phyloP scores from a whole-genome alignment of 1,284 basidiomycete species.

The Entoloma clypeatum region DNA sequence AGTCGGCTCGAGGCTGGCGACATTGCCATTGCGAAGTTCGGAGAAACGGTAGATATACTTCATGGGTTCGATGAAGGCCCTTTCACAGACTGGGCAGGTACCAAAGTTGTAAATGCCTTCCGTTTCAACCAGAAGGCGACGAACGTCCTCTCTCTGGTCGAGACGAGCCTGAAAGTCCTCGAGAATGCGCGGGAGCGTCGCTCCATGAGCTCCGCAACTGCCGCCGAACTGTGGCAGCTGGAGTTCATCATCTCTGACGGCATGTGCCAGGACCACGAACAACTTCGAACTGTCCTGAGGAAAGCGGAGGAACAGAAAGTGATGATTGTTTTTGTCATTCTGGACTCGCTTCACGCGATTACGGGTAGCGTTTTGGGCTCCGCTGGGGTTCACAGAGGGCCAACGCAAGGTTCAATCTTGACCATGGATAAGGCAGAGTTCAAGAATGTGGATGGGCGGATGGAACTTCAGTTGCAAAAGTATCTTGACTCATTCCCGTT shows the following conservation, averaged over 20 bases:
- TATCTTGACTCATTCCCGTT: conserved; percentile 98
- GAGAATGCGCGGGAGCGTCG: conserved; percentile 71
- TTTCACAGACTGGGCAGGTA: conserved; percentile 79
- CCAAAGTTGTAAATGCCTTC: conserved; percentile 81
- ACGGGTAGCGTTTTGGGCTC: conserved; percentile 22
- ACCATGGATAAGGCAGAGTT: conserved; percentile 93
- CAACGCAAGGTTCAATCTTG: conserved; percentile 74
- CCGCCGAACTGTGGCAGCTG: conserved; percentile 92
- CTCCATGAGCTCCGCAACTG: conserved; percentile 54
- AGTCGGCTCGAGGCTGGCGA: conserved; percentile 94
- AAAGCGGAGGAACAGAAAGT: conserved; percentile 89
- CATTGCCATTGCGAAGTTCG: conserved; percentile 90
- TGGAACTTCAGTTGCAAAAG: conserved; percentile 87
- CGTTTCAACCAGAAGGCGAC: conserved; percentile 91
- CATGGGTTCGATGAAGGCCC: conserved; percentile 81
- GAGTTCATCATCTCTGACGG: conserved; percentile 99
- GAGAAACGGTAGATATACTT: conserved; percentile 82
- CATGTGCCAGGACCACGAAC: conserved; percentile 94
- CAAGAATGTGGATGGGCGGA: conserved; percentile 77
- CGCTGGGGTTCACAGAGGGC: conserved; percentile 12
- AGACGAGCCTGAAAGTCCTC: conserved; percentile 77
- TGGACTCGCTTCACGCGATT: conserved; percentile 77
- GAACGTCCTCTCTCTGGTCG: conserved; percentile 84
- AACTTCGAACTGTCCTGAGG: conserved; percentile 76
- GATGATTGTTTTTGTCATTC: conserved; percentile 95